Evolutionary conservation across 108 stramenopile genomes (phyloP).

Genomic region (Discostella pseudostelligera): DNA sequence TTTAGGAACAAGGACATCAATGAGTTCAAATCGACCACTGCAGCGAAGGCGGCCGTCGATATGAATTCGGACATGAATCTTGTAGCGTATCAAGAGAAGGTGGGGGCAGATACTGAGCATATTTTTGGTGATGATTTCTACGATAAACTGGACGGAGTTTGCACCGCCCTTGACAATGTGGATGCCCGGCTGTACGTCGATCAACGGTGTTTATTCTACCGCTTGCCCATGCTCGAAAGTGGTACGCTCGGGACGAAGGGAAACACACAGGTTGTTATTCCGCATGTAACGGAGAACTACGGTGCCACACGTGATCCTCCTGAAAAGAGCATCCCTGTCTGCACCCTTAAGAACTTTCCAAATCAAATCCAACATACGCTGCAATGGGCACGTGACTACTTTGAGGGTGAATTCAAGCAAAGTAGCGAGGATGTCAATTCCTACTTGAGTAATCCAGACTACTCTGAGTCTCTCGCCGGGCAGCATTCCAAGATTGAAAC

Average conservation of each 20-base stretch:
- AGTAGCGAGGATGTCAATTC: conserved; percentile 92
- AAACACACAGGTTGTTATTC: conserved; percentile 96
- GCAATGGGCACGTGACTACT: conserved; percentile 99
- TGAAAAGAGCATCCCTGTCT: conserved; percentile 98
- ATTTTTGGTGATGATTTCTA: conserved; percentile 98
- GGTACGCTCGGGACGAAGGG: conserved; percentile 99
- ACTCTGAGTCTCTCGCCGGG: conserved; percentile 68
- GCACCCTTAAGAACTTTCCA: conserved; percentile 99
- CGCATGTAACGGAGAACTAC: conserved; percentile 96
- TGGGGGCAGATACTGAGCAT: conserved; percentile 92
- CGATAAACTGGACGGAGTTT: conserved; percentile 90
- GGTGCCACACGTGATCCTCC: conserved; percentile 97
- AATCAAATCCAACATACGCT: conserved; percentile 98
- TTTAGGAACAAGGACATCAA: conserved; percentile 95
- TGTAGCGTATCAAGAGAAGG: conserved; percentile 89
- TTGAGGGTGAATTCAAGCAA: conserved; percentile 98
- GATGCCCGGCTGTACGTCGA: conserved; percentile 98
- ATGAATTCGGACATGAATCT: conserved; percentile 93
- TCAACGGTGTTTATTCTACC: conserved; percentile 94
- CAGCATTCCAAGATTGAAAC: conserved; percentile 94
- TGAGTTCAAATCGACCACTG: conserved; percentile 89
- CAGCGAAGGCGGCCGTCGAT: conserved; percentile 79
- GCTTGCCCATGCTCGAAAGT: conserved; percentile 96
- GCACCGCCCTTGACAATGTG: conserved; percentile 98
- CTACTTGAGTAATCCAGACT: conserved; percentile 82